Conservation (phyloP, 1,284 basidiomycete genomes). For the Rhodotorula sp. region DNA sequence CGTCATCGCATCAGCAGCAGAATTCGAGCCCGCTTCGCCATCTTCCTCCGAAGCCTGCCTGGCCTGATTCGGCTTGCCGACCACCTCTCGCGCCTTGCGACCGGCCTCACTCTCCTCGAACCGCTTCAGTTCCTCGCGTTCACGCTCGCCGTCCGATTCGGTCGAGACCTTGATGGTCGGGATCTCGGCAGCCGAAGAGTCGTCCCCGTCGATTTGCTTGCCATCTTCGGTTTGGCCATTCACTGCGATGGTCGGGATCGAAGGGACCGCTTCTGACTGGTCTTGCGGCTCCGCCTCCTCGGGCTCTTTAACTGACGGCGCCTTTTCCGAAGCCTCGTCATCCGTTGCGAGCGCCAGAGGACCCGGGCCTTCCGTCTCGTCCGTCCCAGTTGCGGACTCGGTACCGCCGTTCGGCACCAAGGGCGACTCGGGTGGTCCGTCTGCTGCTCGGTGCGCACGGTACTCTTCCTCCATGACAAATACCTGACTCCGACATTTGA, state of each 20-base stretch:
- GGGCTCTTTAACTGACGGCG: conserved; percentile 68
- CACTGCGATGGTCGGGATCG: conserved; percentile 22
- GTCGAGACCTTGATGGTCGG: conserved; percentile 87
- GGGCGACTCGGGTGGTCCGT: conserved; percentile 50
- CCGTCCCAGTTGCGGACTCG: conserved; percentile 40
- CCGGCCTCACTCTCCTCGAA: conserved; percentile 46
- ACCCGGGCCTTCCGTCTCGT: conserved; percentile 56
- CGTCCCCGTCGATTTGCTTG: conserved; percentile 22
- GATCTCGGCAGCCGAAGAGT: conserved; percentile 52
- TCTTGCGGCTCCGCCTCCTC: neutral
- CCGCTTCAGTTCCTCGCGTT: conserved; percentile 50
- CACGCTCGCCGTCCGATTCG: conserved; percentile 64
- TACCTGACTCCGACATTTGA: conserved; percentile 87
- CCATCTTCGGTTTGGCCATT: conserved; percentile 29
- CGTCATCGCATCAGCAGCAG: conserved; percentile 50
- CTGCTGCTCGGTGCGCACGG: conserved; percentile 57
- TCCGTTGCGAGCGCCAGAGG: conserved; percentile 49
- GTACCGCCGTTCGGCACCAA: conserved; percentile 59
- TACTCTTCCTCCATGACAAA: conserved; percentile 99
- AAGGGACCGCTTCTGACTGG: neutral
- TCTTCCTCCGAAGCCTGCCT: conserved; percentile 48
- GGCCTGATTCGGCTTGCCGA: conserved; percentile 44
- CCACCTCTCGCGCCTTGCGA: conserved; percentile 42
- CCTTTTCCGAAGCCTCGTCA: conserved; percentile 55
- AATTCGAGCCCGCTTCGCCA: conserved; percentile 58